Evolutionary conservation across 805 yeast species (phyloP).

Genomic region (Dipodascus geniculatus): DNA sequence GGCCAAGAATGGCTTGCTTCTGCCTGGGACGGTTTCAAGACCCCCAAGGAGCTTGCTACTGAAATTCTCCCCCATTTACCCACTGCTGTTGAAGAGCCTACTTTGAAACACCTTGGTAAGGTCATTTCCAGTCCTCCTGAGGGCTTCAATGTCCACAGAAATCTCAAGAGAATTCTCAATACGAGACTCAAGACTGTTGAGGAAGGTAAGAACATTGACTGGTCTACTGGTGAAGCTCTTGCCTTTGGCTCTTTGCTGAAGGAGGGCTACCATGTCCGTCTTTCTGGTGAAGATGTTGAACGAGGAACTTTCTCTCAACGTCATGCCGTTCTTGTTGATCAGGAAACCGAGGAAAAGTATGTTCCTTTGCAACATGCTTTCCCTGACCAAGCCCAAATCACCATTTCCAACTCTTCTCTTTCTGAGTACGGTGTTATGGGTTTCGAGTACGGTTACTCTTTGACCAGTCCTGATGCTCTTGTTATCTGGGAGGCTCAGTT

Average conservation of each 20-base stretch:
- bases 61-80: conserved; percentile 94
- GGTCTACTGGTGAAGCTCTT: conserved; percentile 99
- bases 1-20: conserved; percentile 97
- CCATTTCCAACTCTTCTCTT: conserved; percentile 85
- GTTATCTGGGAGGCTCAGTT: conserved; percentile 99
- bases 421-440: conserved; percentile 99
- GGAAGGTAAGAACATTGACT: conserved; percentile 88
- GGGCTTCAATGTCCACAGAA: conserved; percentile 82
- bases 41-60: conserved; percentile 92
- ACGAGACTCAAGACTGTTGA: conserved; percentile 80
- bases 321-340: conserved; percentile 97
- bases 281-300: conserved; percentile 99
- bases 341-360: conserved; percentile 68
- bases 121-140: conserved; percentile 76
- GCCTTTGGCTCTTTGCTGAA: conserved; percentile 86
- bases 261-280: conserved; percentile 95
- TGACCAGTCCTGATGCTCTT: conserved; percentile 92
- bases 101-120: conserved; percentile 67
- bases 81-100: conserved; percentile 69
- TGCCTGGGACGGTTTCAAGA: conserved; percentile 98
- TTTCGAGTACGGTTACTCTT: conserved; percentile 96
- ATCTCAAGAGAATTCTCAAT: conserved; percentile 86
- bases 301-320: conserved; percentile 99
- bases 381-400: conserved; percentile 56
- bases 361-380: conserved; percentile 78